phyloP scores from a whole-genome alignment of 805 yeast species.

The Millerozyma miso region DNA sequence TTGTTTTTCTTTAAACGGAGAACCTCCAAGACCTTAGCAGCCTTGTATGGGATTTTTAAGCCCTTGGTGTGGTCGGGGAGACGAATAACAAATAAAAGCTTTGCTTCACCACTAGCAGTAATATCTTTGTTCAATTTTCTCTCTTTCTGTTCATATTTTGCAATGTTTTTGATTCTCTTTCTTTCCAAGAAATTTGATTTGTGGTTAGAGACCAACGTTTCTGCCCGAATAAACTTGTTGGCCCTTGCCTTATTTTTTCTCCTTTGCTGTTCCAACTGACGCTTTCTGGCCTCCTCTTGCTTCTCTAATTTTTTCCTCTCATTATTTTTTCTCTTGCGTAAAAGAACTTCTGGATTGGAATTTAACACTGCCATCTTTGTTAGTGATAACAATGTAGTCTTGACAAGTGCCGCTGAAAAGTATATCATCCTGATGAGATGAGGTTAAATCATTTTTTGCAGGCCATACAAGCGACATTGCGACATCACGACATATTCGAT shows the following conservation, averaged over 20 bases:
- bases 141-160: constrained; percentile 47
- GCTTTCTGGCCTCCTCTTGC: constrained; percentile 59
- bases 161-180: constrained; percentile 62
- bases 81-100: constrained; percentile 63
- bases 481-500: background rate
- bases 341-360: constrained; percentile 71
- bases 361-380: constrained; percentile 45
- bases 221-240: constrained; percentile 67
- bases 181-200: constrained; percentile 63
- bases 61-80: constrained; percentile 57
- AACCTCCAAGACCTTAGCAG: constrained; percentile 53
- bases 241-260: constrained; percentile 41
- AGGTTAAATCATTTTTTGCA: background rate
- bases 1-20: constrained; percentile 58
- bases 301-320: constrained; percentile 70
- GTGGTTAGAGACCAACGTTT: constrained; percentile 63
- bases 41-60: constrained; percentile 62
- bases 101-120: constrained; percentile 21
- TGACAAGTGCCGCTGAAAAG: too few species aligned
- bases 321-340: constrained; percentile 75
- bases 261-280: constrained; percentile 41
- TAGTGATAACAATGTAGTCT: too few species aligned
- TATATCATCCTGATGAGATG: background rate
- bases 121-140: constrained; percentile 37
- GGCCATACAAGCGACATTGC: background rate